Percentiles rank a stretch among this genome's conserved stretches.
These are phyloP conservation scores for Sanguinoderma infundibulare DNA, from an alignment of 1,284 basidiomycete species.

Conservation along the genomic window DNA sequence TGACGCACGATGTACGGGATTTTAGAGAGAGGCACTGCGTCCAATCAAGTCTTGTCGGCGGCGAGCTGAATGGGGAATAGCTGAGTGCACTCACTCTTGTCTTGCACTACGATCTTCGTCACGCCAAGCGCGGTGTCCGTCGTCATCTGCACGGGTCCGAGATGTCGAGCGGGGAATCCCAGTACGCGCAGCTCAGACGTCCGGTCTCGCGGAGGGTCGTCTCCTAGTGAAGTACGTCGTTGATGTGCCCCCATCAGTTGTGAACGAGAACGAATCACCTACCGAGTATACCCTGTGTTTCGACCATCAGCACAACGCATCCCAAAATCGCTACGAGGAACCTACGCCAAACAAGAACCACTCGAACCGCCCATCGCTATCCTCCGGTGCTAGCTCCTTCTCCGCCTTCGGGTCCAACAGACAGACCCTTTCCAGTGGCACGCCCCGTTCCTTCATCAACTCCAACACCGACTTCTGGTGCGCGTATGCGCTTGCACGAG, in stretches of 20 bases:
- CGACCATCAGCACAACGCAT: background rate
- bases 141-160: slow-evolving; percentile 94
- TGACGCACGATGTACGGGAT: slow-evolving; percentile 72
- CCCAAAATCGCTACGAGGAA: background rate
- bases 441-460: slow-evolving; percentile 56
- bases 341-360: slow-evolving; percentile 88
- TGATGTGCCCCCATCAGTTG: background rate
- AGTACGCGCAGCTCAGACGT: slow-evolving; percentile 87
- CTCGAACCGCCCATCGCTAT: slow-evolving; percentile 74
- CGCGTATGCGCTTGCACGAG: slow-evolving; percentile 55
- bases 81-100: slow-evolving; percentile 54
- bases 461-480: slow-evolving; percentile 70
- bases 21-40: slow-evolving; percentile 62
- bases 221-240: slow-evolving; percentile 51
- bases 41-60: slow-evolving; percentile 5
- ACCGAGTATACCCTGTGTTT: slow-evolving; percentile 65
- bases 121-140: slow-evolving; percentile 97
- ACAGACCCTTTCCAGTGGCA: slow-evolving; percentile 72
- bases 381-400: slow-evolving; percentile 69
- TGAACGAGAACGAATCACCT: background rate
- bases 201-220: slow-evolving; percentile 89
- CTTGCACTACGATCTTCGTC: slow-evolving; percentile 86
- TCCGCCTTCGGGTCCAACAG: slow-evolving; percentile 88
- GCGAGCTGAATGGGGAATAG: background rate
- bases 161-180: slow-evolving; percentile 85